These are phyloP conservation scores for Rhododendron molle DNA, from an alignment of 148 eudicot species.

Conservation along the genomic window DNA sequence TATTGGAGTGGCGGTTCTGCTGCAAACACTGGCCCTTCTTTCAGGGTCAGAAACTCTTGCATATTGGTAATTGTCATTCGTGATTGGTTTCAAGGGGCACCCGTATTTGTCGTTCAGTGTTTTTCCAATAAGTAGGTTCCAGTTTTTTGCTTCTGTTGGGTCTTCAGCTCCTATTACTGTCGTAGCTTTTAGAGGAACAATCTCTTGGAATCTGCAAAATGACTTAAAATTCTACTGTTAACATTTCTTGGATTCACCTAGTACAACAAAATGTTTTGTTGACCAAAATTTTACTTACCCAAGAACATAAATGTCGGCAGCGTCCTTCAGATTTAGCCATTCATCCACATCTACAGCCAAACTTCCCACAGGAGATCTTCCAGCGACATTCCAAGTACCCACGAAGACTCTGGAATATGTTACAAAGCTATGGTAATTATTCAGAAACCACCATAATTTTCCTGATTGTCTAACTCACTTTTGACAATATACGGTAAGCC, in stretches of 20 bases:
- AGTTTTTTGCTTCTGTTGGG: constrained; percentile 44
- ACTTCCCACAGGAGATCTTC: constrained; percentile 52
- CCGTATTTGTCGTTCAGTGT: constrained; percentile 71
- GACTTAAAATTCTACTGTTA: neutral
- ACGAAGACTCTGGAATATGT: constrained; percentile 43
- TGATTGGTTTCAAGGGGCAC: constrained; percentile 39
- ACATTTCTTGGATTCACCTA: neutral
- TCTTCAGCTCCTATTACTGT: constrained; percentile 54
- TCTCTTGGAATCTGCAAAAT: constrained; percentile 54
- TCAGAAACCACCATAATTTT: neutral
- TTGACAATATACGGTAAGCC: neutral
- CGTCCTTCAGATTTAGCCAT: constrained; percentile 54
- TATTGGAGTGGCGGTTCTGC: constrained; percentile 23
- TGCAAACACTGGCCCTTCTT: constrained; percentile 13
- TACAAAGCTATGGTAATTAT: neutral
- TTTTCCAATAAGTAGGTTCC: constrained; percentile 67
- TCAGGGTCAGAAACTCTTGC: constrained; percentile 7
- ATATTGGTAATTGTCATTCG: constrained; percentile 40
- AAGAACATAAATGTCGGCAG: constrained; percentile 59
- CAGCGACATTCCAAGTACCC: constrained; percentile 74
- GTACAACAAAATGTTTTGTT: neutral
- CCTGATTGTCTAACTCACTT: neutral
- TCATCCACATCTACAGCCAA: constrained; percentile 61
- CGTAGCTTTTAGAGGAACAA: constrained; percentile 48
- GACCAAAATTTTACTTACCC: constrained; percentile 31